phyloP scores from a whole-genome alignment of 106 monocot species.

The Platanthera guangdongensis region DNA sequence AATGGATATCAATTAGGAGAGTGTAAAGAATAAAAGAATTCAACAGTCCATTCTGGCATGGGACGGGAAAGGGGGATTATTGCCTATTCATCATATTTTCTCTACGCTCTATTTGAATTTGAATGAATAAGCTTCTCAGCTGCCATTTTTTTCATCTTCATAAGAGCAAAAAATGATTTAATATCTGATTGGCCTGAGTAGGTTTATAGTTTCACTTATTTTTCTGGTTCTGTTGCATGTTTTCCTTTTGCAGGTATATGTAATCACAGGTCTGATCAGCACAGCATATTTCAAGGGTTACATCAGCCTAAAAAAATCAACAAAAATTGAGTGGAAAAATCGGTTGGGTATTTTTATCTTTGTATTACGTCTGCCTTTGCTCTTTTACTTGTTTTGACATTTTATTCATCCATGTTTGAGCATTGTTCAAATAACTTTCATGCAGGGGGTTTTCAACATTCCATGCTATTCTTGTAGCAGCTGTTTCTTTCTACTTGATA shows the following conservation, averaged over 20 bases:
- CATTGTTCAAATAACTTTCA: conserved; percentile 1
- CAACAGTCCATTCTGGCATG: too few relatives aligned
- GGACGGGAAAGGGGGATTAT: neutral
- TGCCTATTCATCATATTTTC: neutral
- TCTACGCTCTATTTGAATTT: neutral
- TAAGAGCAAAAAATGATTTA: neutral
- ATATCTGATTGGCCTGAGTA: neutral
- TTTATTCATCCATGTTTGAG: neutral
- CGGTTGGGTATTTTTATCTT: conserved; percentile 20
- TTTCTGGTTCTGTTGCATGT: neutral
- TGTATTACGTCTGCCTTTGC: neutral
- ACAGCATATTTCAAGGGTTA: conserved; percentile 39
- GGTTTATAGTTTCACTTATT: neutral
- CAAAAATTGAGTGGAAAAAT: conserved; percentile 82
- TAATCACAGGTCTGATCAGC: conserved; percentile 41
- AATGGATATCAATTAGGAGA: neutral
- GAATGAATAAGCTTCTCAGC: neutral
- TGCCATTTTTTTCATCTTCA: neutral
- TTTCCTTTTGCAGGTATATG: conserved; percentile 44
- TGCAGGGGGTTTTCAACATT: conserved; percentile 81
- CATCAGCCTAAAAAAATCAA: conserved; percentile 25
- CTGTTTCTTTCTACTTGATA: conserved; percentile 66
- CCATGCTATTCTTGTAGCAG: conserved; percentile 67
- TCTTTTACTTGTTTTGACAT: neutral
- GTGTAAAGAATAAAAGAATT: neutral